Percentiles rank a stretch among this genome's conserved stretches.
Evolutionary conservation across 1,284 basidiomycete genomes (phyloP).

Genomic region (Cystobasidium sp.): DNA sequence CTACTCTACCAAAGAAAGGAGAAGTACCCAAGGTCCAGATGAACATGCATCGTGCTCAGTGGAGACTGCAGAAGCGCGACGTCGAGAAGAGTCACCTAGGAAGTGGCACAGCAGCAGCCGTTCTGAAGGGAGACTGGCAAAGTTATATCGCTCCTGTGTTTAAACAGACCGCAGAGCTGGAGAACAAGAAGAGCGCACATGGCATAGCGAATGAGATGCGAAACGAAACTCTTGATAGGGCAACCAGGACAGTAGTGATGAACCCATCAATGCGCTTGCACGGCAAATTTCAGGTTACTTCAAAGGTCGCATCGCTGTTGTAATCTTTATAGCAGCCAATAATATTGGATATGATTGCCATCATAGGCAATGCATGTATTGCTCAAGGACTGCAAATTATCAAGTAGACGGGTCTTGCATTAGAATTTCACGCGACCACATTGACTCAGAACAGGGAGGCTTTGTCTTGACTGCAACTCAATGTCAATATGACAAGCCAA

Average conservation of each 20-base stretch:
- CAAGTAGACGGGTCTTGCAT: too few species aligned
- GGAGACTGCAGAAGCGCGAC: background rate
- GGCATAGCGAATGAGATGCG: background rate
- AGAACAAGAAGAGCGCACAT: conserved; percentile 7
- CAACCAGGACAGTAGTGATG: background rate
- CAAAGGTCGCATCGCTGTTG: conserved; percentile 17
- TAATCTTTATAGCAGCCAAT: background rate
- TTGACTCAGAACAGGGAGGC: background rate
- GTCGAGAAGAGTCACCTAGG: conserved; percentile 7
- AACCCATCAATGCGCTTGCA: conserved; percentile 6
- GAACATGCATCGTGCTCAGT: background rate
- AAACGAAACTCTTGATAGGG: conserved; percentile 1
- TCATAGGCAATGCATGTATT: background rate
- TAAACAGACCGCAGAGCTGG: background rate
- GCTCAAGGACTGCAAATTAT: too few species aligned
- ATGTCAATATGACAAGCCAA: conserved; percentile 2
- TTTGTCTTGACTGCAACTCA: background rate
- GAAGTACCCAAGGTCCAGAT: conserved; percentile 11
- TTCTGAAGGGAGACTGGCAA: conserved; percentile 25
- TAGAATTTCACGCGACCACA: background rate
- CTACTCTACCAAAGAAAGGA: background rate
- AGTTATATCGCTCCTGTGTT: conserved; percentile 24
- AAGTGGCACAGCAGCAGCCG: background rate
- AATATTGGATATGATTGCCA: background rate
- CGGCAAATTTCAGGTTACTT: conserved; percentile 12